Base-by-base conservation (phyloP, 768 basidiomycete genomes). In the Rhodotorula kratochvilovae region DNA sequence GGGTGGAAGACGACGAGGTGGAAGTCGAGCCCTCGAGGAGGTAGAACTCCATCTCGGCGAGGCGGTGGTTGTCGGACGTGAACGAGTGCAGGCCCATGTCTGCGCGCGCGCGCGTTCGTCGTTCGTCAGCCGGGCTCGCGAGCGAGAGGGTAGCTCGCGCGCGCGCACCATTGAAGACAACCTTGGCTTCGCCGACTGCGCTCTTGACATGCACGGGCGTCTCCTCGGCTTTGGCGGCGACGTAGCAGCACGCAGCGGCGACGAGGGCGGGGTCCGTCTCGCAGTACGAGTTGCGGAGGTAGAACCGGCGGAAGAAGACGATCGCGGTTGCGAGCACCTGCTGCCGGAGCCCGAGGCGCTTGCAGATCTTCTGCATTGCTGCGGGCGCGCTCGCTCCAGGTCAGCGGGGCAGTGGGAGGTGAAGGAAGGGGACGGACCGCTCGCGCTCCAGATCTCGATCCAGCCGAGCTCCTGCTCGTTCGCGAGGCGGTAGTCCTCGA, bases 21-120 rank as follows among this genome's bases (percentile, higher is more conserved):
- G 77, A 95, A 97, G 80, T 96, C 93, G 36, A 98, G 85, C 79
- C 94, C 78, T 92, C 92, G 33, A 99, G 88, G 17, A 98, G 87
- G 66, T 79, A 98, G 82, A 98, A 98, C 79, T 98, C 95, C 94
- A 97, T 97, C 80, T 99, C 96, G 7, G 94, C 96, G 23, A 99
- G 83, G 78, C 67, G 67, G 53, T 92, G 93, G 19, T 89, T 86
- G 77, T 94, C 90, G 0, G 89, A 85, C 0, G 90, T 87, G 78
- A 96, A 95, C n/a, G 85, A 81, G 78, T 90, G 89, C 78, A 89
- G 83, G 10, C 85, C 86, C 77, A 90, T 90, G 29, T 86, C 87
- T 82, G 68, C 31, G 16, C 31, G 23, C 19, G 21, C 6, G 25
- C 2, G 29, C 11, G 50, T 31, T n/a, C n/a, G n/a, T n/a, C n/a